phyloP scores from a whole-genome alignment of 2,329 filamentous ascomycete species.

The Penicillium sp. region DNA sequence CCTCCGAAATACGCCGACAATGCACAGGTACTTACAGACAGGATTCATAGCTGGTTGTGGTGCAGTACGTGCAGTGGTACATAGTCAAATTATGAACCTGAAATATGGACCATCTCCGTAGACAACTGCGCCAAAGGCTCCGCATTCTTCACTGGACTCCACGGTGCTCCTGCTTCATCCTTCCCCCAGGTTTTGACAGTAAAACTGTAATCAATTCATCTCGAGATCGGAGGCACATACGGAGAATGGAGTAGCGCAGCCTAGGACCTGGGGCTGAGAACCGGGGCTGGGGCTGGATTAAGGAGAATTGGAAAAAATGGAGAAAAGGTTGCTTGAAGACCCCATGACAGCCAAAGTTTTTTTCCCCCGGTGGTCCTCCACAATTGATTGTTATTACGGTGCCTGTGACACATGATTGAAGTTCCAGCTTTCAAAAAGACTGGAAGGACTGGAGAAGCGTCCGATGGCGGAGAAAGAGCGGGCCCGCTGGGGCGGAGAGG shows the following conservation, averaged over 20 bases:
- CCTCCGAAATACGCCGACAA: conserved; percentile 22
- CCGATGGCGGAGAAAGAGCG: conserved; percentile 25
- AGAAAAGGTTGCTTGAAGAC: not conserved
- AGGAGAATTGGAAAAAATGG: not conserved
- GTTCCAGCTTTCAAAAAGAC: not conserved
- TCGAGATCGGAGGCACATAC: conserved; percentile 19
- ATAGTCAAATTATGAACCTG: not conserved
- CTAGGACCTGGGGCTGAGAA: conserved; percentile 5
- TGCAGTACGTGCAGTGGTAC: not conserved
- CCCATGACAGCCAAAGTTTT: not conserved
- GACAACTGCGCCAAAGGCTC: not conserved
- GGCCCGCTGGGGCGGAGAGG: conserved; percentile 15
- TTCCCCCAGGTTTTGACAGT: not conserved
- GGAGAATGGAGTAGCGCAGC: conserved; percentile 10
- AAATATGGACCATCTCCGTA: not conserved
- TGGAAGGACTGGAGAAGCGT: conserved; percentile 2
- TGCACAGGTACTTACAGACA: not conserved
- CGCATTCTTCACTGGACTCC: not conserved
- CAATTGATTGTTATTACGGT: not conserved
- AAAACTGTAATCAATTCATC: not conserved
- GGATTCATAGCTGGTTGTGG: not conserved
- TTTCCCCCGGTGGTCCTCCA: not conserved
- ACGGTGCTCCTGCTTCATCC: not conserved
- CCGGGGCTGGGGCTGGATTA: not conserved
- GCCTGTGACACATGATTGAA: not conserved